phyloP scores from a whole-genome alignment of 2,329 filamentous ascomycete species.

The Nothomitra cinnamomea region DNA sequence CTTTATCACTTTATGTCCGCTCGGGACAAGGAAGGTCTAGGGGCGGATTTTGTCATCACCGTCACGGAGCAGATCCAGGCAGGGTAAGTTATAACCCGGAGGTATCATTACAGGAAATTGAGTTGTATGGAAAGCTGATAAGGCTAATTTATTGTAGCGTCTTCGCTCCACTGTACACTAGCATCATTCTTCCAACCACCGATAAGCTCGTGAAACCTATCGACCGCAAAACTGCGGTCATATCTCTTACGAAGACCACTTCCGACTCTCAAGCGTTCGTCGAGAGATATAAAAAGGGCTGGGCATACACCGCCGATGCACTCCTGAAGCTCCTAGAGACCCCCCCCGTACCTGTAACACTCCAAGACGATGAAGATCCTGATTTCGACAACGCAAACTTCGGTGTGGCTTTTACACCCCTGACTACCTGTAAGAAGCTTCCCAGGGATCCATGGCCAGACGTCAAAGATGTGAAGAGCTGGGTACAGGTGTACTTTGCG shows the following conservation, averaged over 20 bases:
- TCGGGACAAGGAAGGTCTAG: constrained; percentile 61
- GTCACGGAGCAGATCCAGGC: constrained; percentile 69
- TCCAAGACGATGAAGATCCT: constrained; percentile 66
- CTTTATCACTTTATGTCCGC: constrained; percentile 91
- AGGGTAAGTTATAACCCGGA: constrained; percentile 28
- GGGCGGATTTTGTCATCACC: constrained; percentile 79
- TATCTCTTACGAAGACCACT: constrained; percentile 84
- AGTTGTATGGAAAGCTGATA: constrained; percentile 9
- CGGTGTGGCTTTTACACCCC: constrained; percentile 80
- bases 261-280: constrained; percentile 75
- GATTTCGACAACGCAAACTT: constrained; percentile 93
- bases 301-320: constrained; percentile 79
- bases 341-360: constrained; percentile 54
- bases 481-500: constrained; percentile 70
- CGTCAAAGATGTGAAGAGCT: constrained; percentile 57
- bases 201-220: constrained; percentile 73
- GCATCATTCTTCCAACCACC: constrained; percentile 73
- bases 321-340: constrained; percentile 80
- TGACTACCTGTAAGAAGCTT: constrained; percentile 73
- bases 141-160: constrained; percentile 29
- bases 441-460: constrained; percentile 72
- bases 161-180: constrained; percentile 73
- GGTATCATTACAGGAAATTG: not conserved
- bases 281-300: constrained; percentile 69
- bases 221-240: constrained; percentile 83